Evolutionary conservation across 805 yeast species (phyloP), one percentile per base, ranked within the genome.

Genomic region (Saturnispora hagleri): DNA sequence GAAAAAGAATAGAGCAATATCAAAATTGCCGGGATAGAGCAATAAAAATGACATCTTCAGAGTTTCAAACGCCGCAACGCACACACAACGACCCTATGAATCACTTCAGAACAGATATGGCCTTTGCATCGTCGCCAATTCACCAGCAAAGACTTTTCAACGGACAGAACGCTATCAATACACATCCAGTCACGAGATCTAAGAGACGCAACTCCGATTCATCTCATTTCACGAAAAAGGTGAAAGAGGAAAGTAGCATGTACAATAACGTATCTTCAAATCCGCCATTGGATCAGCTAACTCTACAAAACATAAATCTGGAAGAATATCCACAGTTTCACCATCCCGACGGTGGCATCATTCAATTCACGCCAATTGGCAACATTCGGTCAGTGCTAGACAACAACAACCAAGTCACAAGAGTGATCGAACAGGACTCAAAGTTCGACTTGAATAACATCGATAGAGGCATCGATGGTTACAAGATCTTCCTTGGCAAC

Each of bases 281-380:
- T 17, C 17, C 46, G 15, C 51, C 60, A n/a, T 12, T 22, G 10
- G 46, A 58, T 7, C 48, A 61, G 43, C 41, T 60, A 36, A 61
- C 63, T 12, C 38, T 65, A 27, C 64, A 65, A n/a, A 62, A 61
- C 34, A 60, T 64, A 20, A 58, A 66, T 47, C 48, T 66, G 17
- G 66, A 70, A 40, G 81, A 78, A 51, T 79, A 78, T 73, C 81
- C 85, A 13, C 69, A 73, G 52, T 80, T 76, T 57, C 71, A 71
- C 49, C 84, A 79, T 56, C 85, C 85, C 2, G 79, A 79, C 12
- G 85, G 85, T 9, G 85, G 85, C 0, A 70, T 70, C 31, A 75
- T 80, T 46, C 81, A 79, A 61, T 75, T 80, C 52, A 79, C 84
- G 1, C 84, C 85, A 24, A 73, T 81, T 68, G 85, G 85, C n/a